phyloP scores from a whole-genome alignment of 148 eudicot species.

The Selenicereus undatus region DNA sequence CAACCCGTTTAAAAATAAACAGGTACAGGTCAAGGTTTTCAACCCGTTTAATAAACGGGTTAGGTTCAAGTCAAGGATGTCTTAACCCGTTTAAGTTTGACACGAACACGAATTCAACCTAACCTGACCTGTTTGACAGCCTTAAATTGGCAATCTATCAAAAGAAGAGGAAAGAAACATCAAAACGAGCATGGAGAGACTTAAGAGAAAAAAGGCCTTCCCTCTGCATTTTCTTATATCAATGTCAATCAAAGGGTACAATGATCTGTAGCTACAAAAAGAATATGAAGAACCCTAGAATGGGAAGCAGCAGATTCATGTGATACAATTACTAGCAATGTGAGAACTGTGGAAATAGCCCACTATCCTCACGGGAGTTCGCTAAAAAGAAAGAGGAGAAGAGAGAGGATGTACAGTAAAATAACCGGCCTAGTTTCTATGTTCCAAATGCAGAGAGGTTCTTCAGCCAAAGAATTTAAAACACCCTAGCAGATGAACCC shows the following conservation, averaged over 20 bases:
- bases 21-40: no score
- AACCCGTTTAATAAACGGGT: no score
- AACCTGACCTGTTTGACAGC: no score
- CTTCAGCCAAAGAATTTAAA: constrained; percentile 55
- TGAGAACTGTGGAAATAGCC: constrained; percentile 30
- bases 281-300: constrained; percentile 45
- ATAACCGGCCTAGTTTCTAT: constrained; percentile 19
- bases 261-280: constrained; percentile 52
- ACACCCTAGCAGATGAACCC: constrained; percentile 48
- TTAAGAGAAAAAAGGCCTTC: constrained; percentile 14
- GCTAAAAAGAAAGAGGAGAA: constrained; percentile 7
- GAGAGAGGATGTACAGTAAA: constrained; percentile 43
- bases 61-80: no score
- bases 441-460: constrained; percentile 31
- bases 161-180: neutral
- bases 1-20: no score
- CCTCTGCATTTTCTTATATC: constrained; percentile 38
- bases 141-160: neutral
- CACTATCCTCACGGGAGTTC: constrained; percentile 38
- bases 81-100: no score
- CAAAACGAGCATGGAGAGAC: neutral
- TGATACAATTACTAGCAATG: constrained; percentile 7
- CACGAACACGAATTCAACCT: no score
- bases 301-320: constrained; percentile 44
- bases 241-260: constrained; percentile 35